Conservation (phyloP, 2,329 filamentous ascomycete species). For the Aspergillus ochraceus region DNA sequence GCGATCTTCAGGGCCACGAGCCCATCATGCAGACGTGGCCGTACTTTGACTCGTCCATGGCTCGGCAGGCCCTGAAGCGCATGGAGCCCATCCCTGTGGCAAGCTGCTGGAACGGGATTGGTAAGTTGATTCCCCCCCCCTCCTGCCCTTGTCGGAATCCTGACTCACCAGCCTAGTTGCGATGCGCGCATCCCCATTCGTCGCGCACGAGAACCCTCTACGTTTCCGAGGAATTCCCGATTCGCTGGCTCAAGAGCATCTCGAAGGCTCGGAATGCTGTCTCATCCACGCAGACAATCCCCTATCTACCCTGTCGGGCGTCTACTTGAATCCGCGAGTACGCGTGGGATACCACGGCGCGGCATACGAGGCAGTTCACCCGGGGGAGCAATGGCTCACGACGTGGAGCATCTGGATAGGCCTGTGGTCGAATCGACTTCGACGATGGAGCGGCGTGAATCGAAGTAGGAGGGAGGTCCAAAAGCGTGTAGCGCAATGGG, state of each 20-base stretch:
- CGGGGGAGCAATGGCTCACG: background rate
- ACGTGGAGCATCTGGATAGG: background rate
- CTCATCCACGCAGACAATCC: constrained; percentile 71
- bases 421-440: constrained; percentile 1
- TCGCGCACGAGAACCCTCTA: constrained; percentile 14
- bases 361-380: constrained; percentile 52
- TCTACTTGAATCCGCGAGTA: constrained; percentile 69
- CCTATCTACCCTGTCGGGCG: constrained; percentile 48
- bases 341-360: constrained; percentile 62
- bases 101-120: constrained; percentile 69
- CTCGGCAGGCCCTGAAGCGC: constrained; percentile 55
- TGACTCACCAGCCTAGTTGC: background rate
- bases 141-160: background rate
- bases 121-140: constrained; percentile 18
- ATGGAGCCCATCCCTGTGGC: constrained; percentile 57
- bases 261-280: constrained; percentile 59
- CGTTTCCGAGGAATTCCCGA: constrained; percentile 54
- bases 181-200: constrained; percentile 1
- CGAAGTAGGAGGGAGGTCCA: background rate
- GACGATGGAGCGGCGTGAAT: background rate
- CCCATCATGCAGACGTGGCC: background rate
- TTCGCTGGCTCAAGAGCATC: constrained; percentile 55
- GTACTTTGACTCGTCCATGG: constrained; percentile 45
- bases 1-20: background rate
- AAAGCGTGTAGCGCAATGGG: background rate